phyloP scores from a whole-genome alignment of 1,284 basidiomycete genomes.

The Stereum hirsutum region DNA sequence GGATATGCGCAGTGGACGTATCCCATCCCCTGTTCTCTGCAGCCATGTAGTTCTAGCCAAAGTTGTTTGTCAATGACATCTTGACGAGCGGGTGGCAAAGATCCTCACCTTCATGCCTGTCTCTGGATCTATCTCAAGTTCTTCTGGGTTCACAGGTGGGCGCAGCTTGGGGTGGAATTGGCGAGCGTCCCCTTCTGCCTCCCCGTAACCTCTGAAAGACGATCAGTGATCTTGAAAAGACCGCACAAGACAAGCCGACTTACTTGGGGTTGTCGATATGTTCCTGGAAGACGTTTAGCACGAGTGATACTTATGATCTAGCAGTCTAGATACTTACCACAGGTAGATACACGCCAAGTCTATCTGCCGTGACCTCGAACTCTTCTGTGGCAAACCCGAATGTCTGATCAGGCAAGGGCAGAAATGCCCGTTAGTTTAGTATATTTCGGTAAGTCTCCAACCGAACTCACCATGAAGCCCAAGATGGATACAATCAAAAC shows the following conservation, averaged over 20 bases:
- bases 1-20: conserved; percentile 71
- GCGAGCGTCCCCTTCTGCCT: conserved; percentile 66
- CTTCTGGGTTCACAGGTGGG: conserved; percentile 61
- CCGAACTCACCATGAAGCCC: conserved; percentile 56
- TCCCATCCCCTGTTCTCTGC: conserved; percentile 65
- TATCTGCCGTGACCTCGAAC: conserved; percentile 76
- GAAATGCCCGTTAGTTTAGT: neutral
- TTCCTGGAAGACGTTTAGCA: conserved; percentile 31
- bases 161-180: conserved; percentile 62
- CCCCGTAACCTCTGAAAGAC: conserved; percentile 53
- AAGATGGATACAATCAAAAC: conserved; percentile 67
- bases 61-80: conserved; percentile 11
- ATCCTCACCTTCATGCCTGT: conserved; percentile 74
- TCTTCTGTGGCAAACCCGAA: conserved; percentile 69
- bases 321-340: conserved; percentile 32
- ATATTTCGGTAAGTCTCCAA: no score
- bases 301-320: neutral
- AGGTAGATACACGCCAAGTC: conserved; percentile 78
- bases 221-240: neutral
- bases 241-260: conserved; percentile 7
- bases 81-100: conserved; percentile 6
- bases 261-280: conserved; percentile 74
- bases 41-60: conserved; percentile 43
- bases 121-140: conserved; percentile 73
- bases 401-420: conserved; percentile 31